Evolutionary conservation across 1,284 basidiomycete species (phyloP).

Genomic region (Cryptococcus depauperatus): DNA sequence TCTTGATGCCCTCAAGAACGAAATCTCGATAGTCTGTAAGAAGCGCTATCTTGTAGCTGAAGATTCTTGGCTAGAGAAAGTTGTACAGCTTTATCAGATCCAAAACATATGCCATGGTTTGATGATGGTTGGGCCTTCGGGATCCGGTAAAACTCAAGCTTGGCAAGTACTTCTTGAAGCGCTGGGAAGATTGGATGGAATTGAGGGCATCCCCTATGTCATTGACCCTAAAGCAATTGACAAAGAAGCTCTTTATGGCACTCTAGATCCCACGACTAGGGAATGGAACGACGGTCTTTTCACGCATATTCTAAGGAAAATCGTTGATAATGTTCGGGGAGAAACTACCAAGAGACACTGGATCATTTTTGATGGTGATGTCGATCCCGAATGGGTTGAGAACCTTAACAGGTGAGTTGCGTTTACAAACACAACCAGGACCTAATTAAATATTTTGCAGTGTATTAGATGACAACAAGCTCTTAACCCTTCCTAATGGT

Average conservation of each 20-base stretch:
- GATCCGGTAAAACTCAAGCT: slow-evolving; percentile 93
- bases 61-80: slow-evolving; percentile 89
- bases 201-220: slow-evolving; percentile 89
- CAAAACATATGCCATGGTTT: slow-evolving; percentile 99
- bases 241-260: slow-evolving; percentile 96
- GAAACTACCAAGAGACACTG: slow-evolving; percentile 95
- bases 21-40: slow-evolving; percentile 78
- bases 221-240: slow-evolving; percentile 99
- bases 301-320: slow-evolving; percentile 94
- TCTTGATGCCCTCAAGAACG: slow-evolving; percentile 70
- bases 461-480: slow-evolving; percentile 98
- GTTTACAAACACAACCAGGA: not conserved
- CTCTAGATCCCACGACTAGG: slow-evolving; percentile 90
- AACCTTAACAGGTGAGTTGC: slow-evolving; percentile 83
- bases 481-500: slow-evolving; percentile 93
- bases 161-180: slow-evolving; percentile 92
- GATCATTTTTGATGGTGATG: slow-evolving; percentile 99
- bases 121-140: slow-evolving; percentile 99
- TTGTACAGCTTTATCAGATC: slow-evolving; percentile 96
- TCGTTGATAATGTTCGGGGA: slow-evolving; percentile 96
- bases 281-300: slow-evolving; percentile 99
- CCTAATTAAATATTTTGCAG: slow-evolving; percentile 47
- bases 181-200: slow-evolving; percentile 80
- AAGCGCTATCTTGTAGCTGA: slow-evolving; percentile 78
- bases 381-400: slow-evolving; percentile 99